Evolutionary conservation across 2,329 filamentous ascomycete species (phyloP).

Genomic region (Arthroderma sp.): DNA sequence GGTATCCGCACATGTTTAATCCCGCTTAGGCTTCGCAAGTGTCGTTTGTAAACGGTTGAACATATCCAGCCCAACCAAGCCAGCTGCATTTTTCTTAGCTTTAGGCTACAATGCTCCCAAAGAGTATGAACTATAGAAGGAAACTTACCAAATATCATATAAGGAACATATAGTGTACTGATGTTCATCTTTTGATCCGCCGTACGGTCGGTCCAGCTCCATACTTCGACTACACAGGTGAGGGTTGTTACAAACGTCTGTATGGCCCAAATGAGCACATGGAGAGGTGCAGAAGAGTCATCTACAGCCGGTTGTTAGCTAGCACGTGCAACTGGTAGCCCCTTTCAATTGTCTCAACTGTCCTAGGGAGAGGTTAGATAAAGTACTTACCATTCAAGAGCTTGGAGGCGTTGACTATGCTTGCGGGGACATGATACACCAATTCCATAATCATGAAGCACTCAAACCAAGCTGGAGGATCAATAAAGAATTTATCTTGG

Average conservation of each 20-base stretch:
- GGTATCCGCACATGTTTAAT: not conserved
- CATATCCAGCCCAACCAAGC: slow-evolving; percentile 30
- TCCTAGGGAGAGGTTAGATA: not conserved
- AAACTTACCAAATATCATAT: slow-evolving; percentile 43
- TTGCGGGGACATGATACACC: slow-evolving; percentile 49
- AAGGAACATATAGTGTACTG: slow-evolving; percentile 45
- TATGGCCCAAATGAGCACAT: slow-evolving; percentile 48
- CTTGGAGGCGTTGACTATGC: slow-evolving; percentile 47
- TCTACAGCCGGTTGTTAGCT: slow-evolving; percentile 28
- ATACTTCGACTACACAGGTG: slow-evolving; percentile 50
- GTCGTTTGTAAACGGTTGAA: slow-evolving; percentile 21
- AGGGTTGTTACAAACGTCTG: slow-evolving; percentile 51
- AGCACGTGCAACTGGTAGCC: not conserved
- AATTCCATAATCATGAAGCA: slow-evolving; percentile 48
- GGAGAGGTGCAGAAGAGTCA: slow-evolving; percentile 46
- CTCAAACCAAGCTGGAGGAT: slow-evolving; percentile 48
- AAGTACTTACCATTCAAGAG: slow-evolving; percentile 36
- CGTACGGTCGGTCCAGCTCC: slow-evolving; percentile 42
- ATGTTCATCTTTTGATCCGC: slow-evolving; percentile 39
- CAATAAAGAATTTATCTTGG: slow-evolving; percentile 51
- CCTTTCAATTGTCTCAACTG: not conserved
- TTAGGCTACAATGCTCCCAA: not conserved
- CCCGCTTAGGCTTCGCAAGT: slow-evolving; percentile 13
- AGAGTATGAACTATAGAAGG: not conserved
- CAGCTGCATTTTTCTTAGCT: slow-evolving; percentile 20